These are phyloP conservation scores for Colletotrichum cordylinicola DNA, from an alignment of 2,329 filamentous ascomycete genomes.

Conservation along the genomic window DNA sequence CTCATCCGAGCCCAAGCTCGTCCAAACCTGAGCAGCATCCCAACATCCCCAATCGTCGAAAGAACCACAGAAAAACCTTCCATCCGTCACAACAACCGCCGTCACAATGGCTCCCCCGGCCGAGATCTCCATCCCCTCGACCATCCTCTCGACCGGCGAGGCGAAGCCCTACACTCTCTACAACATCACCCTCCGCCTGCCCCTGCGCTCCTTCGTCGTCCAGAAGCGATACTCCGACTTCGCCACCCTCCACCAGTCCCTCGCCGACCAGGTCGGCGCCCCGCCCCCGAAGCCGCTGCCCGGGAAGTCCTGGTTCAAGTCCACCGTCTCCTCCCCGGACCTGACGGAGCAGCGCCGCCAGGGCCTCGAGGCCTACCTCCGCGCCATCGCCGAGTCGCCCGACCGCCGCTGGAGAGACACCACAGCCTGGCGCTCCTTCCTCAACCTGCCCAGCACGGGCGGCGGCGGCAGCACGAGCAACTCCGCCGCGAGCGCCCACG, in stretches of 20 bases:
- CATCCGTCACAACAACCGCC: background rate
- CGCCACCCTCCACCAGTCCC: slow-evolving; percentile 65
- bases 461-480: slow-evolving; percentile 46
- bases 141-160: slow-evolving; percentile 58
- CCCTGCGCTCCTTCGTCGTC: slow-evolving; percentile 76
- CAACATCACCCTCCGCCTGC: slow-evolving; percentile 78
- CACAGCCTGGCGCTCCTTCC: slow-evolving; percentile 73
- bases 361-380: slow-evolving; percentile 74
- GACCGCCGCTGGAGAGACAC: slow-evolving; percentile 80
- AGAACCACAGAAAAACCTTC: background rate
- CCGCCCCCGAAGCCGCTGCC: slow-evolving; percentile 74
- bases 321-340: slow-evolving; percentile 71
- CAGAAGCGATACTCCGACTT: slow-evolving; percentile 88
- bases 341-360: slow-evolving; percentile 74
- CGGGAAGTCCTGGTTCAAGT: slow-evolving; percentile 78
- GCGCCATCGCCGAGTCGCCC: slow-evolving; percentile 73
- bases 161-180: slow-evolving; percentile 78
- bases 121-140: slow-evolving; percentile 73
- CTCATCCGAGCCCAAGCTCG: background rate
- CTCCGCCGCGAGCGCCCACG: slow-evolving; percentile 53
- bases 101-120: slow-evolving; percentile 65
- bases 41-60: background rate
- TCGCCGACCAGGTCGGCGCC: slow-evolving; percentile 64
- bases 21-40: background rate
- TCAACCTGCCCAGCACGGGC: slow-evolving; percentile 66